phyloP scores from a whole-genome alignment of 2,329 filamentous ascomycete genomes.

The Fusarium sarcochroum region DNA sequence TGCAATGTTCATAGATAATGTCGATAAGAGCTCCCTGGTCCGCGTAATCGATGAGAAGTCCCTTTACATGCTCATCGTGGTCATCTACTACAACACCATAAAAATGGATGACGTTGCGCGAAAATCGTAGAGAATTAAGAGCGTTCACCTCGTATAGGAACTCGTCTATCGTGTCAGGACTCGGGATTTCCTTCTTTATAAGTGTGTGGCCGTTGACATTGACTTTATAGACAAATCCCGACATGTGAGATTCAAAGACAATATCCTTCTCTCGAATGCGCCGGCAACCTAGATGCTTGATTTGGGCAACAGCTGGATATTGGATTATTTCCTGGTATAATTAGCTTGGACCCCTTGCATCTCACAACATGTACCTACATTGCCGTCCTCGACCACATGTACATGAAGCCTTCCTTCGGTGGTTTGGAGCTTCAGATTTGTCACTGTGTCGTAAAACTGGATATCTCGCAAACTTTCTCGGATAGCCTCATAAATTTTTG shows the following conservation, averaged over 20 bases:
- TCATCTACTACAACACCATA: conserved; percentile 92
- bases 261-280: conserved; percentile 81
- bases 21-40: conserved; percentile 91
- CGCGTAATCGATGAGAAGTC: conserved; percentile 89
- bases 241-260: conserved; percentile 91
- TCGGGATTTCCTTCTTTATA: conserved; percentile 98
- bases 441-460: conserved; percentile 95
- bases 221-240: conserved; percentile 97
- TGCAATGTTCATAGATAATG: conserved; percentile 83
- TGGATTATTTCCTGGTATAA: conserved; percentile 82
- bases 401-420: conserved; percentile 90
- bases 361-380: conserved; percentile 63
- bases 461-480: conserved; percentile 93
- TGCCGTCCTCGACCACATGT: conserved; percentile 96
- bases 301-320: conserved; percentile 80
- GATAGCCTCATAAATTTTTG: conserved; percentile 94
- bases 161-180: conserved; percentile 94
- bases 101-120: conserved; percentile 85
- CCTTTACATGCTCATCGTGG: conserved; percentile 86
- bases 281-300: conserved; percentile 79
- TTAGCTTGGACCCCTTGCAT: conserved; percentile 30
- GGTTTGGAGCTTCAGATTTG: conserved; percentile 94
- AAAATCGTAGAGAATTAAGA: conserved; percentile 80
- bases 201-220: conserved; percentile 75
- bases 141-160: conserved; percentile 98